Percentiles rank a stretch among this genome's conserved stretches.
These are phyloP conservation scores for Suhomyces choctaworum DNA, from an alignment of 1,139 yeast genomes.

Conservation along the genomic window DNA sequence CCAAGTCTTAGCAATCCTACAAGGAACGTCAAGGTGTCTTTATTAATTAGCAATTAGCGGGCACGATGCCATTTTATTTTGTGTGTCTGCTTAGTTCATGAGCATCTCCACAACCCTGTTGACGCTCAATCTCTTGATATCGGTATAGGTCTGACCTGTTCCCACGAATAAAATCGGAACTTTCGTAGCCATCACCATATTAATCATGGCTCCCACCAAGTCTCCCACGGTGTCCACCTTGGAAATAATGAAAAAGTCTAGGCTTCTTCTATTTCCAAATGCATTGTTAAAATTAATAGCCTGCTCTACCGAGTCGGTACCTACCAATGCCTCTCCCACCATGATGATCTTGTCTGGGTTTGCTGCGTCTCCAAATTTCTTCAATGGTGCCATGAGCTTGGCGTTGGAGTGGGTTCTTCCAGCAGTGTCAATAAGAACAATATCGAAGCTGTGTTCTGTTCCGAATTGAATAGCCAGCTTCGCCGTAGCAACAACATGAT, in stretches of 20 bases:
- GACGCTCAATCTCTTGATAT: slow-evolving; percentile 86
- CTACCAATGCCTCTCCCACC: slow-evolving; percentile 98
- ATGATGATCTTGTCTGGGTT: slow-evolving; percentile 93
- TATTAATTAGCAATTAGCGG: neutral
- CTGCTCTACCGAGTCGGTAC: slow-evolving; percentile 95
- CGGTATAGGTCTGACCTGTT: slow-evolving; percentile 96
- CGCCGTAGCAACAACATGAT: slow-evolving; percentile 90
- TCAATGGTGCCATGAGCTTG: slow-evolving; percentile 91
- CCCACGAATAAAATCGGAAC: slow-evolving; percentile 96
- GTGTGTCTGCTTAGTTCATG: slow-evolving; percentile 53
- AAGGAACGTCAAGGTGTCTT: neutral
- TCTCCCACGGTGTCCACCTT: slow-evolving; percentile 98
- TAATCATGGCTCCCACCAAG: slow-evolving; percentile 93
- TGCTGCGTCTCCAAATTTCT: slow-evolving; percentile 94
- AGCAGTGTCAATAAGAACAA: slow-evolving; percentile 94
- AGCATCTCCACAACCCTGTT: slow-evolving; percentile 89
- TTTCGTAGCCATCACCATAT: slow-evolving; percentile 95
- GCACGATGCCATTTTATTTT: no score
- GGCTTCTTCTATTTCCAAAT: slow-evolving; percentile 76
- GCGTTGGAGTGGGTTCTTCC: slow-evolving; percentile 97
- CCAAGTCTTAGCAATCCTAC: no score
- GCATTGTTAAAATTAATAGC: slow-evolving; percentile 92
- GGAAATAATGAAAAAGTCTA: slow-evolving; percentile 90
- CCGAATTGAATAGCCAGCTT: slow-evolving; percentile 85
- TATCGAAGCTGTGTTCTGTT: slow-evolving; percentile 62